Percentiles rank a stretch among this genome's conserved stretches.
Evolutionary conservation across 2,329 filamentous ascomycete species (phyloP).

Genomic region (Alternaria viburni): DNA sequence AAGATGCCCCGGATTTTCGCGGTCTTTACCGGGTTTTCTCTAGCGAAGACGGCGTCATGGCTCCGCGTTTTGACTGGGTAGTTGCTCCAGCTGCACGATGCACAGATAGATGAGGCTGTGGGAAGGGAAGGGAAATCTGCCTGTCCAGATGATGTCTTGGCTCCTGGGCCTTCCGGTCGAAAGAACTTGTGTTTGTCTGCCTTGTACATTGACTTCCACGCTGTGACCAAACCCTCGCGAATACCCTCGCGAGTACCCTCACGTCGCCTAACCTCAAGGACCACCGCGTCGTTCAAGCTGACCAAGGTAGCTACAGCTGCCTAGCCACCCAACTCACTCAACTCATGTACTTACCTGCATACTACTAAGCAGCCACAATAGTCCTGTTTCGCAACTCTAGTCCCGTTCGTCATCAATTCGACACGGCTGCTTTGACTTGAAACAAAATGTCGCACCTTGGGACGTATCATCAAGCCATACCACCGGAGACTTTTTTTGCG

Average conservation of each 20-base stretch:
- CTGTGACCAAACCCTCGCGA: neutral
- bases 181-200: neutral
- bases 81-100: neutral
- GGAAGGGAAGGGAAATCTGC: neutral
- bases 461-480: neutral
- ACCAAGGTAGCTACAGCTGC: neutral
- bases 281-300: neutral
- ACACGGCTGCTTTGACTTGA: neutral
- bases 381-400: neutral
- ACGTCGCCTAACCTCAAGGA: neutral
- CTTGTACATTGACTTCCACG: neutral
- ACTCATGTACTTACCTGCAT: neutral
- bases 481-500: neutral
- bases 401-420: neutral
- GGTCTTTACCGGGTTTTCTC: neutral
- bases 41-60: neutral
- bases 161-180: neutral
- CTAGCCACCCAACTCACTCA: neutral
- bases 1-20: neutral
- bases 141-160: neutral
- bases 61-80: neutral
- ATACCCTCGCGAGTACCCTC: neutral
- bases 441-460: neutral
- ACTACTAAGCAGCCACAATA: conserved; percentile 4
- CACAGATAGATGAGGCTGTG: neutral